These are phyloP conservation scores for Heterobasidion occidentale DNA, from an alignment of 1,284 basidiomycete species.

Conservation along the genomic window DNA sequence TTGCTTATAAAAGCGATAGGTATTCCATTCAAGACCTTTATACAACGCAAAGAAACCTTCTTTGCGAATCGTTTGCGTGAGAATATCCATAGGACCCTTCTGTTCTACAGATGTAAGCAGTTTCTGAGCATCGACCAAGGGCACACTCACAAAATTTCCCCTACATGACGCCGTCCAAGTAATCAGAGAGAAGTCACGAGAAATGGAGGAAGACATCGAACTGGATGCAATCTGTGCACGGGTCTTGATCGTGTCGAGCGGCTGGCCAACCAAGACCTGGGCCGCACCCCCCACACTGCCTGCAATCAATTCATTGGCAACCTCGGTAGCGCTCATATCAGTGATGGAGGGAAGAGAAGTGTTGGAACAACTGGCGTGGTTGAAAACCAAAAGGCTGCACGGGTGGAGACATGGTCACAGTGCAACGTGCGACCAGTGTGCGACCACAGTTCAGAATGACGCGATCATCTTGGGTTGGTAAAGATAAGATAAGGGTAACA, in stretches of 20 bases:
- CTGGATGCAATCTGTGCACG: conserved; percentile 74
- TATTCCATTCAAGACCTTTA: conserved; percentile 52
- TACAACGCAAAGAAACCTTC: conserved; percentile 89
- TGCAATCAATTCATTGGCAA: conserved; percentile 67
- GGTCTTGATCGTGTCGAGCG: conserved; percentile 84
- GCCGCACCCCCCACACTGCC: conserved; percentile 76
- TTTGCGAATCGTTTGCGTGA: conserved; percentile 72
- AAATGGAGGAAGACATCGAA: conserved; percentile 20
- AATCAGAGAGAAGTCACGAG: conserved; percentile 5
- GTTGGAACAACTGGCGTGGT: no score
- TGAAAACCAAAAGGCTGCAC: neutral
- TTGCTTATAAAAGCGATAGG: neutral
- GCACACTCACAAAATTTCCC: conserved; percentile 68
- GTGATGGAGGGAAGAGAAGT: no score
- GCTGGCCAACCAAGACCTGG: conserved; percentile 82
- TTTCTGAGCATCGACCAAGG: neutral
- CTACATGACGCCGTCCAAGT: conserved; percentile 25
- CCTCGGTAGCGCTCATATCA: conserved; percentile 21
- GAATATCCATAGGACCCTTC: conserved; percentile 91
- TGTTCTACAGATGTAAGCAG: conserved; percentile 22
- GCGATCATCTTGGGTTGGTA: neutral
- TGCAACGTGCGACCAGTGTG: neutral
- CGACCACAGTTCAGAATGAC: neutral
- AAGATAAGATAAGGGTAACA: neutral
- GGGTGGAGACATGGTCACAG: neutral